These are phyloP conservation scores for Linanthus parryae DNA, from an alignment of 148 eudicot species.

Conservation along the genomic window DNA sequence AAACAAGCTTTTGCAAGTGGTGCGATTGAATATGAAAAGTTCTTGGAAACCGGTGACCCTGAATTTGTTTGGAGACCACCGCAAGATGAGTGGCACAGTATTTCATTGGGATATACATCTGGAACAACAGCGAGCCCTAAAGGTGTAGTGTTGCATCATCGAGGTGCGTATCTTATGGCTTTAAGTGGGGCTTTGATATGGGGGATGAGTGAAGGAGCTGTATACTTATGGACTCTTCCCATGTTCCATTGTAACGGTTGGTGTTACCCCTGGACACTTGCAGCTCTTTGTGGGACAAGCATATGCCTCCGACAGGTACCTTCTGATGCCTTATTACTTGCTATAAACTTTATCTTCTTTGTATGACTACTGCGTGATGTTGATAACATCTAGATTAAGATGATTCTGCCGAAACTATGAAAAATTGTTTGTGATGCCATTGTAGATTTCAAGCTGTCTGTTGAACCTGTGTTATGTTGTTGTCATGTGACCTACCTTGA, in stretches of 20 bases:
- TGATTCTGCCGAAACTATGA: too few relatives aligned
- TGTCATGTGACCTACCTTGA: too few relatives aligned
- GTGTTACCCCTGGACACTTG: constrained; percentile 93
- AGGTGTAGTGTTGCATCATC: constrained; percentile 90
- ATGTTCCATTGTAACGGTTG: constrained; percentile 99
- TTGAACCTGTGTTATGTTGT: too few relatives aligned
- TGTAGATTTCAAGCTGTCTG: too few relatives aligned
- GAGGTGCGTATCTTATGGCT: constrained; percentile 89
- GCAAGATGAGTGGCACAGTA: constrained; percentile 94
- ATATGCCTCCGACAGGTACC: constrained; percentile 93
- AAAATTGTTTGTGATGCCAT: too few relatives aligned
- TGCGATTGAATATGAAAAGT: constrained; percentile 74
- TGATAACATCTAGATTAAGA: too few relatives aligned
- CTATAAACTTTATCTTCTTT: neutral
- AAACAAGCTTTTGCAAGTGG: constrained; percentile 66
- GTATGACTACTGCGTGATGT: too few relatives aligned
- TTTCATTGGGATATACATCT: constrained; percentile 85
- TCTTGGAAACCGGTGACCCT: constrained; percentile 75
- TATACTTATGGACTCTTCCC: constrained; percentile 91
- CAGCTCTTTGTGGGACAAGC: constrained; percentile 89
- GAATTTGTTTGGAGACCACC: constrained; percentile 82
- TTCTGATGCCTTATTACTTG: neutral
- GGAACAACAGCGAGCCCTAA: constrained; percentile 98
- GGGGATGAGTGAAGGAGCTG: constrained; percentile 81
- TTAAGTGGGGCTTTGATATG: constrained; percentile 60